Percentiles rank a stretch among this genome's conserved stretches.
Evolutionary conservation across 148 eudicot genomes (phyloP).

Genomic region (Rhododendron henanense): DNA sequence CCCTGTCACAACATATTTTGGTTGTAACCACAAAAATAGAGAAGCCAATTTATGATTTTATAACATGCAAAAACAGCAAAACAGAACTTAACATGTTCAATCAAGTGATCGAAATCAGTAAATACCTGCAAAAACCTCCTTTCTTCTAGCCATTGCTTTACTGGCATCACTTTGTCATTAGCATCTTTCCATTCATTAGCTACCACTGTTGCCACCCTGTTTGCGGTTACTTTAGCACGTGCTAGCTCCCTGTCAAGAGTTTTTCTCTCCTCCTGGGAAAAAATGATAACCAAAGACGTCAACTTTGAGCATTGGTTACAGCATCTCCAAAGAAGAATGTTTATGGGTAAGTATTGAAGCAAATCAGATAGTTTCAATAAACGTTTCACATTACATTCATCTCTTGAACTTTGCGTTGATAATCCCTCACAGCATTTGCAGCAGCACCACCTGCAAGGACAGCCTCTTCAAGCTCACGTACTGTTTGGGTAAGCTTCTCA

Average conservation of each 20-base stretch:
- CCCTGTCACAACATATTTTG: conserved; percentile 34
- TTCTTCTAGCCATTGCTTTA: conserved; percentile 72
- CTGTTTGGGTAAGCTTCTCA: conserved; percentile 65
- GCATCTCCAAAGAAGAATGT: background rate
- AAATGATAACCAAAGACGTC: background rate
- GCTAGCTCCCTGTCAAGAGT: conserved; percentile 65
- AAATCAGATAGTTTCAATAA: background rate
- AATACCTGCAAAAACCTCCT: conserved; percentile 59
- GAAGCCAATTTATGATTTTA: background rate
- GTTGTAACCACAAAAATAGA: background rate
- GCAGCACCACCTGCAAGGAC: conserved; percentile 79
- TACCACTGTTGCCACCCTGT: conserved; percentile 66
- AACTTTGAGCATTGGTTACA: background rate
- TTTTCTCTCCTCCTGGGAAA: conserved; percentile 56
- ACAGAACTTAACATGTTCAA: background rate
- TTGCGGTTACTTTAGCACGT: conserved; percentile 66
- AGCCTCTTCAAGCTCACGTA: conserved; percentile 68
- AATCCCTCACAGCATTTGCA: conserved; percentile 72
- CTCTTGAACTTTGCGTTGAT: conserved; percentile 72
- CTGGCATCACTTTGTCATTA: conserved; percentile 74
- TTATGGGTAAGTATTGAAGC: background rate
- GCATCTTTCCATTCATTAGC: conserved; percentile 77
- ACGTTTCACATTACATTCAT: conserved; percentile 44
- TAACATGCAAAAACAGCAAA: background rate
- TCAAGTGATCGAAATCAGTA: background rate